A percentile compares a stretch with the other conserved stretches of the same genome.
These are phyloP conservation scores for Saccharomycopsis amapae DNA, from an alignment of 805 yeast species.

Conservation along the genomic window DNA sequence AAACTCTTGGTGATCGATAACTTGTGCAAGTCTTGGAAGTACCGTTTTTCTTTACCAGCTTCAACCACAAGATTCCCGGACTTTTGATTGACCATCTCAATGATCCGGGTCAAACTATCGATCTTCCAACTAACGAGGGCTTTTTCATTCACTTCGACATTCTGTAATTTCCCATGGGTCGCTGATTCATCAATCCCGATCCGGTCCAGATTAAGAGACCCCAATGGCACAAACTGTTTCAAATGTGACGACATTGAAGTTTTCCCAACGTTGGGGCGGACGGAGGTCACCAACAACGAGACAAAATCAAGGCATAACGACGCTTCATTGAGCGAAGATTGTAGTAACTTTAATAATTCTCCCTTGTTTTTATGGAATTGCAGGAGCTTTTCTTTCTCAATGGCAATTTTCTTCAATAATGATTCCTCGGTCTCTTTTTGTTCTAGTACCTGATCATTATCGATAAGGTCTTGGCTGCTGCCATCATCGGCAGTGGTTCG, in stretches of 20 bases:
- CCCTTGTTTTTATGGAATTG: constrained; percentile 42
- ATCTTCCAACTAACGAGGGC: constrained; percentile 80
- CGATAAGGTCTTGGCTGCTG: constrained; percentile 2
- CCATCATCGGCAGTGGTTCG: background rate
- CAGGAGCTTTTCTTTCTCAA: constrained; percentile 23
- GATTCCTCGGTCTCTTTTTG: background rate
- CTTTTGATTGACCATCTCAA: constrained; percentile 44
- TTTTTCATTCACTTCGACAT: constrained; percentile 27
- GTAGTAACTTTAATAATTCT: constrained; percentile 46
- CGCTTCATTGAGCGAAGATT: constrained; percentile 77
- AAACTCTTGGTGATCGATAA: constrained; percentile 26
- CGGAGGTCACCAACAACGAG: constrained; percentile 70
- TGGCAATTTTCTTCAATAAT: constrained; percentile 14
- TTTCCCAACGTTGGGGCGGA: constrained; percentile 78
- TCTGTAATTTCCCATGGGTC: background rate
- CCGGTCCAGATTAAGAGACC: constrained; percentile 53
- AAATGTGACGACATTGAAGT: constrained; percentile 84
- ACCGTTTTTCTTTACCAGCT: constrained; percentile 52
- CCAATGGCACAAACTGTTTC: constrained; percentile 65
- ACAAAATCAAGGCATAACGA: constrained; percentile 84
- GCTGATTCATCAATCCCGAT: constrained; percentile 16
- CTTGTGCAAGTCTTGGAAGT: constrained; percentile 51
- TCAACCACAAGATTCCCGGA: constrained; percentile 46
- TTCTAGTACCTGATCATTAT: background rate
- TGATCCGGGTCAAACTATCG: constrained; percentile 53